These are phyloP conservation scores for Irpex sp. DNA, from an alignment of 1,284 basidiomycete genomes.

Conservation along the genomic window DNA sequence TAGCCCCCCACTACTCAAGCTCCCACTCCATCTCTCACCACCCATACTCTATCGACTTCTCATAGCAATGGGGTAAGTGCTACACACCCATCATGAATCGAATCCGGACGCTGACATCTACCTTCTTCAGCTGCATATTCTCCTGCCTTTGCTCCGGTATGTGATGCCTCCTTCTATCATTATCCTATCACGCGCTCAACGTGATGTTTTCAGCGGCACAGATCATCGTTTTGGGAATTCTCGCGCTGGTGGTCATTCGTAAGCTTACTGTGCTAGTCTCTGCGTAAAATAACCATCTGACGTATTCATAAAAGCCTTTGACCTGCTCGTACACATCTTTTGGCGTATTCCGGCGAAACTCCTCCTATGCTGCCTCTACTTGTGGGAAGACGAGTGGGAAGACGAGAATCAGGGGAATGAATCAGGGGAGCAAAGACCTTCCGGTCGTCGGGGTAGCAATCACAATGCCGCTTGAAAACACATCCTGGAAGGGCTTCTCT, in stretches of 20 bases:
- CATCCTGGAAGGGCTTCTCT: too few species aligned
- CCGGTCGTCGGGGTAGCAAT: too few species aligned
- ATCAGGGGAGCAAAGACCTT: too few species aligned
- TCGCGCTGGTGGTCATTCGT: background rate
- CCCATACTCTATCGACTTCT: background rate
- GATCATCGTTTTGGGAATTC: background rate
- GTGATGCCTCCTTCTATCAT: background rate
- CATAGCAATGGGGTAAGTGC: background rate
- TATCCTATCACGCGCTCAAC: background rate
- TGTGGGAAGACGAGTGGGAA: background rate
- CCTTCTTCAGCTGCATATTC: background rate
- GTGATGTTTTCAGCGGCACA: background rate
- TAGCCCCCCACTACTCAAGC: too few species aligned
- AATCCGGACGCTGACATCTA: background rate
- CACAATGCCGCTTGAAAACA: too few species aligned
- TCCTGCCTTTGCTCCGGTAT: background rate
- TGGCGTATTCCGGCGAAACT: background rate
- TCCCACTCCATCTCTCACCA: too few species aligned
- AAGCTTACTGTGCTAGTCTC: background rate
- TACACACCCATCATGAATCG: background rate
- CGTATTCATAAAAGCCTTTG: background rate
- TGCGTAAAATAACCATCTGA: background rate
- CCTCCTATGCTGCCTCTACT: background rate
- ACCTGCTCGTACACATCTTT: background rate
- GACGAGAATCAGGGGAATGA: too few species aligned